Evolutionary conservation across 805 yeast genomes (phyloP), one percentile per base, ranked within the genome.

Genomic region (Kazachstania africana): DNA sequence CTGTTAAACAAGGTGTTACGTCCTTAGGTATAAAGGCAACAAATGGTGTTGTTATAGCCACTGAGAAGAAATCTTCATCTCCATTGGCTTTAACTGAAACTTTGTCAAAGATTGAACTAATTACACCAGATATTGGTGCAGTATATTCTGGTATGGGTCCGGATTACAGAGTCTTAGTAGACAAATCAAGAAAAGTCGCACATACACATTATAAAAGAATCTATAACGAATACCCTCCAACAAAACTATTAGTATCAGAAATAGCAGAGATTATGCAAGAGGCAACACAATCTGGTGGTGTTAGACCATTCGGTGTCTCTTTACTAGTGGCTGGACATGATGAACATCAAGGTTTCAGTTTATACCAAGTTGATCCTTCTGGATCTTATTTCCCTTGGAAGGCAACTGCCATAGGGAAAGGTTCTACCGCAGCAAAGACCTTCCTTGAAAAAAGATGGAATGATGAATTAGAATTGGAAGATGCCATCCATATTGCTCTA

Each of bases 61-160:
- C 99, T 2, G 98, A 91, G 56, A 81, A 88, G 65, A 87, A 87
- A 52, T 70, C 88, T 20, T 68, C 78, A 28, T 83, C 95, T 8
- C 66, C 80, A 10, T 68, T 91, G 40, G 72, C 84, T 33, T 76
- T 82, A 43, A 62, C 72, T 22, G 93, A 80, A 30, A 70, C 83
- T 31, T 67, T 80, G 36, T 68, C 78, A 31, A 91, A 91, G 54
- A 76, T 91, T 24, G 78, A 82, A 29, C 60, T 72, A 38, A 72
- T 91, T 48, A 85, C 98, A 4, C 97, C 98, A 23, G 85, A 91
- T 54, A 81, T 88, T 46, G 98, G 96, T 36, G 84, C 91, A 70
- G 87, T 94, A 4, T 91, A 91, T 60, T 70, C 95, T 5, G 99
- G 99, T 13, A 87, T 91, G 97, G 97, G 97, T 16, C 98, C 99